Evolutionary conservation across 148 eudicot species (phyloP).

Genomic region (Silene latifolia): DNA sequence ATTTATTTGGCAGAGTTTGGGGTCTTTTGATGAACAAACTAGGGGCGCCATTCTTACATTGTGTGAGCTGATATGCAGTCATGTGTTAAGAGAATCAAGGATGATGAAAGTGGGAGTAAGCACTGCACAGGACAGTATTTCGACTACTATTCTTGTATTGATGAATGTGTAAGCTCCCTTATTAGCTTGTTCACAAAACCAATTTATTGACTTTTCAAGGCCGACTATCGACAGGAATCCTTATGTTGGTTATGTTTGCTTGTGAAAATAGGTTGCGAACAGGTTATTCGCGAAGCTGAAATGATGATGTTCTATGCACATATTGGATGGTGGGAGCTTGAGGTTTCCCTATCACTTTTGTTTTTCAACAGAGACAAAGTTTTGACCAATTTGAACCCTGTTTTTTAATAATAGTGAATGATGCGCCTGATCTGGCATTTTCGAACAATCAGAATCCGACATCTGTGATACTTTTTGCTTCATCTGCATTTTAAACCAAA

Average conservation of each 20-base stretch:
- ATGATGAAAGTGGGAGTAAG: constrained; percentile 34
- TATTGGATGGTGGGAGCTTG: not conserved
- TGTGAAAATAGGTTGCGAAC: constrained; percentile 36
- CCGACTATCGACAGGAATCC: not conserved
- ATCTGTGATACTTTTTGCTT: not conserved
- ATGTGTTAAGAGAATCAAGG: constrained; percentile 35
- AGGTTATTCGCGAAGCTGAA: constrained; percentile 33
- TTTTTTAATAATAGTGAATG: constrained; percentile 1
- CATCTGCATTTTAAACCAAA: not conserved
- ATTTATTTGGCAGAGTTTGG: not conserved
- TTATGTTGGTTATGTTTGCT: not conserved
- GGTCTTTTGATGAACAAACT: not conserved
- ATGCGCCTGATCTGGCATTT: not conserved
- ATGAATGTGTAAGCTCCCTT: constrained; percentile 30
- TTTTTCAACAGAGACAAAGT: not conserved
- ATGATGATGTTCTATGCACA: constrained; percentile 5
- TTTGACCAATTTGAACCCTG: not conserved
- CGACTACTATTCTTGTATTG: constrained; percentile 36
- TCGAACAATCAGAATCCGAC: not conserved
- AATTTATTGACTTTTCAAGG: not conserved
- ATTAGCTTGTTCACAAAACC: not conserved
- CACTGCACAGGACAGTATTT: constrained; percentile 49
- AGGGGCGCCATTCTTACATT: not conserved
- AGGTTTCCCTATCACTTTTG: not conserved
- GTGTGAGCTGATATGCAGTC: constrained; percentile 20